Percentiles rank a stretch among this genome's conserved stretches.
These are phyloP conservation scores for Fusarium subtropicale DNA, from an alignment of 2,329 filamentous ascomycete species.

Conservation along the genomic window DNA sequence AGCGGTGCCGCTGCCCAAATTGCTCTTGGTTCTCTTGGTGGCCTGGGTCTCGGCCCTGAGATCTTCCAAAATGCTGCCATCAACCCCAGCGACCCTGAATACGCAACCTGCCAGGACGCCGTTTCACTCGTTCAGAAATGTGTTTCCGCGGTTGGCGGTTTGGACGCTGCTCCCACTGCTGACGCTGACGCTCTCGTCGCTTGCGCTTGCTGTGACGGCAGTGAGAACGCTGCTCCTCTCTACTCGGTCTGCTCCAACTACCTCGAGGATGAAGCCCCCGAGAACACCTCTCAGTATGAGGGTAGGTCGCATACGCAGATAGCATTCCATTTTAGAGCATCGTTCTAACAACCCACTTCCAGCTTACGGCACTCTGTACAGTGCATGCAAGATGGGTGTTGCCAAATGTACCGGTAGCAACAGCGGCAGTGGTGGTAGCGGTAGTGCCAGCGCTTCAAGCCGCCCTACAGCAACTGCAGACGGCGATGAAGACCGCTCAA, in stretches of 20 bases:
- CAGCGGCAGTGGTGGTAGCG: neutral
- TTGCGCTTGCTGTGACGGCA: slow-evolving; percentile 48
- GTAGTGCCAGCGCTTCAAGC: neutral
- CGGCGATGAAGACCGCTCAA: slow-evolving; percentile 5
- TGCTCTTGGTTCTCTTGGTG: slow-evolving; percentile 36
- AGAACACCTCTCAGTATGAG: slow-evolving; percentile 39
- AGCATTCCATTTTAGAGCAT: neutral
- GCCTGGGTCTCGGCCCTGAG: slow-evolving; percentile 30
- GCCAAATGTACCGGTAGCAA: slow-evolving; percentile 22
- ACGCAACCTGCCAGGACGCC: slow-evolving; percentile 41
- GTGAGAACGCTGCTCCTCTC: slow-evolving; percentile 38
- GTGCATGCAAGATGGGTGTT: slow-evolving; percentile 33
- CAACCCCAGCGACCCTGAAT: slow-evolving; percentile 43
- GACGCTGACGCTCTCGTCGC: slow-evolving; percentile 38
- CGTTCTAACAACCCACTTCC: slow-evolving; percentile 17
- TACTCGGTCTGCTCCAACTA: slow-evolving; percentile 50
- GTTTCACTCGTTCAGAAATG: slow-evolving; percentile 41
- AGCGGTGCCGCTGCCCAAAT: slow-evolving; percentile 46
- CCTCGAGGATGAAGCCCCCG: slow-evolving; percentile 41
- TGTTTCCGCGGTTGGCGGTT: slow-evolving; percentile 42
- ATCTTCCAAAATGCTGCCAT: slow-evolving; percentile 43
- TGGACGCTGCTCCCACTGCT: slow-evolving; percentile 40
- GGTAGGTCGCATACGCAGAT: slow-evolving; percentile 34
- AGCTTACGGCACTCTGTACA: slow-evolving; percentile 48
- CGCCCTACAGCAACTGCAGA: slow-evolving; percentile 16